Evolutionary conservation across 768 basidiomycete genomes (phyloP).

Genomic region (Pisolithus tinctorius): DNA sequence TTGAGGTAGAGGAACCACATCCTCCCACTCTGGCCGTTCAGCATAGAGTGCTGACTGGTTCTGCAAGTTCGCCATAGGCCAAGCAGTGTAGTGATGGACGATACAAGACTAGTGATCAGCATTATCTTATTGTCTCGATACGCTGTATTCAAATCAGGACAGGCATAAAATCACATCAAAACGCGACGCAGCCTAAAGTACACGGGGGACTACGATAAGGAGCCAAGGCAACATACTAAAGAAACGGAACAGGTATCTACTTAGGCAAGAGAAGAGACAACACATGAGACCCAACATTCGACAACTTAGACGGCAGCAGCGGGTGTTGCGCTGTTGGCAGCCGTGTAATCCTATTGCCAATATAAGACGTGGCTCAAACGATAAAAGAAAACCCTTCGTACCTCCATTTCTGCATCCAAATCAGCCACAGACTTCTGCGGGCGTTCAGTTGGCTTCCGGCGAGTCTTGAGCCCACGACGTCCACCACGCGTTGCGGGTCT

Average conservation of each 20-base stretch:
- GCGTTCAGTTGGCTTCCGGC: constrained; percentile 46
- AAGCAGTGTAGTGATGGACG: not conserved
- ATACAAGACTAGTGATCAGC: too few species aligned
- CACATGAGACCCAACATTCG: constrained; percentile 2
- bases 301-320: constrained; percentile 31
- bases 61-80: constrained; percentile 5
- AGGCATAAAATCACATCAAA: constrained; percentile 2
- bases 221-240: constrained; percentile 15
- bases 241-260: constrained; percentile 14
- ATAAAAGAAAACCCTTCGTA: constrained; percentile 27
- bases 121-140: too few species aligned
- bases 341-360: constrained; percentile 55
- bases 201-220: constrained; percentile 7
- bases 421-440: constrained; percentile 80
- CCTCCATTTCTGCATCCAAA: constrained; percentile 98
- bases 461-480: constrained; percentile 42
- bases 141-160: not conserved
- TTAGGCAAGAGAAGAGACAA: constrained; percentile 4
- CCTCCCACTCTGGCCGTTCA: constrained; percentile 69
- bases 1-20: constrained; percentile 74
- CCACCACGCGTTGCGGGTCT: constrained; percentile 33
- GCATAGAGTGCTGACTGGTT: constrained; percentile 38
- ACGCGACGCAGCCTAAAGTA: not conserved
- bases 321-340: constrained; percentile 44
- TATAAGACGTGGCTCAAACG: not conserved